Evolutionary conservation across 495 filamentous ascomycete species (phyloP), one percentile per base, ranked within the genome.

Genomic region (Podospora pseudocomata): DNA sequence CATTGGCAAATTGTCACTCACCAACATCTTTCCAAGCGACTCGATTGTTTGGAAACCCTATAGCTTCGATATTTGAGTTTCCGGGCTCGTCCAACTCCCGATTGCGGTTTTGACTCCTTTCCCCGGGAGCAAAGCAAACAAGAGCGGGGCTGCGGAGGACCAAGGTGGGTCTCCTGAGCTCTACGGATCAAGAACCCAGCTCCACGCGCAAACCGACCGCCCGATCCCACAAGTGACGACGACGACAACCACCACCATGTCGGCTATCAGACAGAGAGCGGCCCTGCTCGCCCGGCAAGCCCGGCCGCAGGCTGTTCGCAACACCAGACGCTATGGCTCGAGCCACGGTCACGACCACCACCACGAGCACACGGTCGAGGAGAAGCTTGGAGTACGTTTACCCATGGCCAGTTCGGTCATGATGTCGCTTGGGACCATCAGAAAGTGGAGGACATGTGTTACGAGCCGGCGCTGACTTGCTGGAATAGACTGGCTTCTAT

Each of bases 271-370:
- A 74, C 80, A 79, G 39, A 77, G 78, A 68, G 78, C 73, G 55
- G 76, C 69, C 30, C 74, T 73, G 74, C 68, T 75, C 57, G 81
- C 76, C 67, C 77, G 80, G 58, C 77, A 73, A 63, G 67, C 74
- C 39, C 76, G 77, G 53, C 76, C 77, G 15, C 70, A 72, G 0
- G 68, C 54, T 19, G 68, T 70, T 26, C 77, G 75, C 63, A 72
- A 65, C 63, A 74, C 75, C 63, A 79, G 82, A 68, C 76, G 78
- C 20, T 84, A 84, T 69, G 80, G 78, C 56, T 83, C 81, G 55
- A 74, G 72, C 74, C 78, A 82, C 68, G 74, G 69, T 34, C 71
- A 69, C 68, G 73, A 70, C 66, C 71, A 79, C 63, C 65, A 63
- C 68, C 73, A 78, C 56, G 67, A 72, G 67, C 79, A 81, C 70